Percentiles rank a stretch among this genome's conserved stretches.
Evolutionary conservation across 148 eudicot genomes (phyloP).

Genomic region (Cornus florida): DNA sequence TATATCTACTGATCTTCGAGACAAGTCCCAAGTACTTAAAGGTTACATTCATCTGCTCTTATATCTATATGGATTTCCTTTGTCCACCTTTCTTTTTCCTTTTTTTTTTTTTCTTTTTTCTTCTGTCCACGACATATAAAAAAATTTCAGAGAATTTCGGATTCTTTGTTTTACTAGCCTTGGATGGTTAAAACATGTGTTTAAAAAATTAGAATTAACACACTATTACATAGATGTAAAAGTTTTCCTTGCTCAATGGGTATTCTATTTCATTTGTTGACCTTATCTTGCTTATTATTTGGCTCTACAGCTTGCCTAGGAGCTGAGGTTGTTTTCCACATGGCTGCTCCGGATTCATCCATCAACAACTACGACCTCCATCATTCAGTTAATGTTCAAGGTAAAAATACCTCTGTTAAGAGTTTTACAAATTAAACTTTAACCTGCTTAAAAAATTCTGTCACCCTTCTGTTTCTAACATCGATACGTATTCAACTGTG

Average conservation of each 20-base stretch:
- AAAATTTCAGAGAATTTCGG: not conserved
- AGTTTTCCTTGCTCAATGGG: not conserved
- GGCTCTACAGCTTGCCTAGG: conserved; percentile 70
- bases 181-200: not conserved
- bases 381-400: conserved; percentile 79
- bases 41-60: conserved; percentile 30
- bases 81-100: too few relatives aligned
- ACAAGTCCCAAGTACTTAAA: conserved; percentile 69
- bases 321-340: conserved; percentile 94
- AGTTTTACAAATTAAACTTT: not conserved
- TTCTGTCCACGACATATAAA: not conserved
- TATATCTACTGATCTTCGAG: conserved; percentile 69
- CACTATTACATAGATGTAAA: not conserved
- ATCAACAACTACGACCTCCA: conserved; percentile 84
- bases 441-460: not conserved
- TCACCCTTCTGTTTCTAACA: not conserved
- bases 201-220: not conserved
- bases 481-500: not conserved
- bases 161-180: not conserved
- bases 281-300: not conserved
- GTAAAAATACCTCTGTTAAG: conserved; percentile 26
- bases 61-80: not conserved
- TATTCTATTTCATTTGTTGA: not conserved
- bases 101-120: not conserved
- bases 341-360: conserved; percentile 99